Percentiles rank a stretch among this genome's conserved stretches.
These are phyloP conservation scores for Aureobasidium musti DNA, from an alignment of 2,329 filamentous ascomycete genomes.

Conservation along the genomic window DNA sequence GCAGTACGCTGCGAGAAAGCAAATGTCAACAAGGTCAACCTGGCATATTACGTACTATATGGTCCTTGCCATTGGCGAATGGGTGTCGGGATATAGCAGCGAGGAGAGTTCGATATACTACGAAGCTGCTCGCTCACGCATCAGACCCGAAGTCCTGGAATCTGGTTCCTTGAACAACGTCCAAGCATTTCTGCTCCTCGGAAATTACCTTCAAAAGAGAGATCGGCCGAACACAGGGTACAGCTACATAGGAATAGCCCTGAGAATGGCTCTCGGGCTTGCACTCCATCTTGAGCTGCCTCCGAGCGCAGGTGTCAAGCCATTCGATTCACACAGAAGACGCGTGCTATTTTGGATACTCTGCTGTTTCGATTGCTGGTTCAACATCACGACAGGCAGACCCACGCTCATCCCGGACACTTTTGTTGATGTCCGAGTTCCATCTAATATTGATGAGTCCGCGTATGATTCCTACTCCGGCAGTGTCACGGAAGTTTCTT, in stretches of 20 bases:
- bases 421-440: constrained; percentile 48
- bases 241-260: constrained; percentile 52
- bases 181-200: constrained; percentile 51
- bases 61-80: constrained; percentile 49
- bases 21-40: constrained; percentile 47
- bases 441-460: constrained; percentile 51
- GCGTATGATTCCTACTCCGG: constrained; percentile 29
- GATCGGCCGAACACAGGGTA: constrained; percentile 55
- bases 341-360: constrained; percentile 42
- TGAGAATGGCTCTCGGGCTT: constrained; percentile 53
- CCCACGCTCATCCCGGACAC: constrained; percentile 51
- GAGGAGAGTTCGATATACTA: constrained; percentile 48
- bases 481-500: constrained; percentile 27
- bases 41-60: constrained; percentile 50
- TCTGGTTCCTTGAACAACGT: constrained; percentile 54
- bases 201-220: constrained; percentile 53
- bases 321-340: constrained; percentile 41
- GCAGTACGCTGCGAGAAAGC: constrained; percentile 44
- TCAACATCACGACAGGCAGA: constrained; percentile 54
- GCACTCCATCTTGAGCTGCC: constrained; percentile 55
- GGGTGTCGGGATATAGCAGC: constrained; percentile 47
- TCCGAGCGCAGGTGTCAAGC: constrained; percentile 44
- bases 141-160: constrained; percentile 52
- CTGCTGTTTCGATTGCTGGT: constrained; percentile 53
- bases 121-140: constrained; percentile 49